phyloP scores from a whole-genome alignment of 768 basidiomycete species.

The Kondoa malvinella region DNA sequence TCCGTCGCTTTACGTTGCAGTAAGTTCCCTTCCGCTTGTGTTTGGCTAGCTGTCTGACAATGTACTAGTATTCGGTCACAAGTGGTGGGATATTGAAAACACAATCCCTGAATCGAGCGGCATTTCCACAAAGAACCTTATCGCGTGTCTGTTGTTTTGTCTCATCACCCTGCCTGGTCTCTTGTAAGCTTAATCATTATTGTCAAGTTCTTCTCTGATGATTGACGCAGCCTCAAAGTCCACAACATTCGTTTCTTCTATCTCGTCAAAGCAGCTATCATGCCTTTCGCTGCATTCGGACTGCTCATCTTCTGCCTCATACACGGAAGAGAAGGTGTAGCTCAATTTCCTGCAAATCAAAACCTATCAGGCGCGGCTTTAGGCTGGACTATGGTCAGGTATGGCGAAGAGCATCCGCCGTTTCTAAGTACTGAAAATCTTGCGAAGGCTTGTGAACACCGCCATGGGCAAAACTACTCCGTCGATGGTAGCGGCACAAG shows the following conservation, averaged over 20 bases:
- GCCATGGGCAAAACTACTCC: slow-evolving; percentile 8
- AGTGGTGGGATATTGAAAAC: background rate
- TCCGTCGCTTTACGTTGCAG: slow-evolving; percentile 8
- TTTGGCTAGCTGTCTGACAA: slow-evolving; percentile 2
- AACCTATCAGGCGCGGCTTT: slow-evolving; percentile 8
- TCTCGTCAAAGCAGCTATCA: slow-evolving; percentile 14
- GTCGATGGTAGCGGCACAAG: background rate
- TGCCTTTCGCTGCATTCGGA: slow-evolving; percentile 16
- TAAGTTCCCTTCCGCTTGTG: too few species aligned
- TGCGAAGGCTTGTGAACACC: background rate
- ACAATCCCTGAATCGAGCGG: background rate
- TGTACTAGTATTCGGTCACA: background rate
- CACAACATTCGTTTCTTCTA: slow-evolving; percentile 20
- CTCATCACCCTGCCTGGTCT: slow-evolving; percentile 14
- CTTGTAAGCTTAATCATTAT: background rate
- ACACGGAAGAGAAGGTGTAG: background rate
- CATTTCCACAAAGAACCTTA: slow-evolving; percentile 5
- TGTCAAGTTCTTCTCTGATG: background rate
- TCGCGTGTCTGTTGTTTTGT: background rate
- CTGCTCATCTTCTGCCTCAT: slow-evolving; percentile 17
- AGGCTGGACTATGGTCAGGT: slow-evolving; percentile 17
- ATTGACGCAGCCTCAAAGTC: slow-evolving; percentile 5
- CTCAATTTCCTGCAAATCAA: slow-evolving; percentile 10
- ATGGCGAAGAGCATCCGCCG: too few species aligned
- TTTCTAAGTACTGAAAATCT: slow-evolving; percentile 11